Conservation (phyloP, 148 eudicot genomes). For the Silene uniflora region DNA sequence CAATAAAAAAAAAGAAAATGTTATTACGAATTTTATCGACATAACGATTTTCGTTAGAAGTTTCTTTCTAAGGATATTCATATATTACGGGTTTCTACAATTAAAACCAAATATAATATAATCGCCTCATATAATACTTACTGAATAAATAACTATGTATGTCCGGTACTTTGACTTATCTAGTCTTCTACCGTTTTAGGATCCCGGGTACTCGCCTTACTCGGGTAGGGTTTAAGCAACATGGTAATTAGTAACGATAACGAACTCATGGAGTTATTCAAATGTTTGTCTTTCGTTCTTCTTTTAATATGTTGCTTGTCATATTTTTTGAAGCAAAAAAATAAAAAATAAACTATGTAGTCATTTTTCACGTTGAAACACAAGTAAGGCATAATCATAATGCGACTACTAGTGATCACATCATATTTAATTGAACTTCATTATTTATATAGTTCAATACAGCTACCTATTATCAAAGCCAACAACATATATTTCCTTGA, state of each 20-base stretch:
- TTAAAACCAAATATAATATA: no score
- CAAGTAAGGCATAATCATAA: constrained; percentile 7
- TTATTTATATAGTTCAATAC: constrained; percentile 4
- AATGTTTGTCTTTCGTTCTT: background rate
- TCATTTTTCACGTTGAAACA: constrained; percentile 2
- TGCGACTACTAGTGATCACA: constrained; percentile 11
- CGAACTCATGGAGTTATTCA: background rate
- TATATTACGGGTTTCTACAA: no score
- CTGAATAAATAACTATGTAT: no score
- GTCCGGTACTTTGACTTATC: no score
- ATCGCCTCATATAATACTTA: no score
- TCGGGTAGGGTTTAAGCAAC: background rate
- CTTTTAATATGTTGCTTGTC: no score
- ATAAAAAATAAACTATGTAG: background rate
- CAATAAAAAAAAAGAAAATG: no score
- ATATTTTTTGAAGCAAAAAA: background rate
- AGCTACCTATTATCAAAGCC: constrained; percentile 14
- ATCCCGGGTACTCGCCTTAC: no score
- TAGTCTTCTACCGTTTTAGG: no score
- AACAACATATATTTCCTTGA: constrained; percentile 16
- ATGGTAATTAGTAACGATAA: background rate
- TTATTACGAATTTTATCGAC: no score
- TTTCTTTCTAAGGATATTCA: no score
- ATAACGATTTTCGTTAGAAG: no score
- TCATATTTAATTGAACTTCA: constrained; percentile 11